Evolutionary conservation across 2,329 filamentous ascomycete genomes (phyloP).

Genomic region (Scedosporium dehoogii): DNA sequence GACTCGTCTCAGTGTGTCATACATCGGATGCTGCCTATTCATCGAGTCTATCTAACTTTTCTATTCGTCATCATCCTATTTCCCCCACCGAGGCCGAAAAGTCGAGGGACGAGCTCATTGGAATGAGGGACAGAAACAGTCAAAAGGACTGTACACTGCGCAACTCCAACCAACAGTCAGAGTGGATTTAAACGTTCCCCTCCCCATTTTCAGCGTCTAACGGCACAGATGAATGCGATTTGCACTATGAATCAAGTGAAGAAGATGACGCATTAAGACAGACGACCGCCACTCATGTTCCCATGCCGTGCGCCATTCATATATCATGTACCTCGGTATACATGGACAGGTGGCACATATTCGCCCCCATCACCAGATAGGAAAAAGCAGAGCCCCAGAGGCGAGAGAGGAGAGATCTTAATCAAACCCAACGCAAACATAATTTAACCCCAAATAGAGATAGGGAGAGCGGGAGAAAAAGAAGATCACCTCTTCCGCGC

Average conservation of each 20-base stretch:
- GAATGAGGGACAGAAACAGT: no score
- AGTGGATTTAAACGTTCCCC: background rate
- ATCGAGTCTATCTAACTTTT: no score
- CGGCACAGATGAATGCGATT: background rate
- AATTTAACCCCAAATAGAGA: background rate
- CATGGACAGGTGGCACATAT: background rate
- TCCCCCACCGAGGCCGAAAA: no score
- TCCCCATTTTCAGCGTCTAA: background rate
- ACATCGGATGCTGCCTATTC: background rate
- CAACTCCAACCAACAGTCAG: background rate
- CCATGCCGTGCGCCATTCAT: background rate
- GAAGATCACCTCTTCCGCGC: conserved; percentile 44
- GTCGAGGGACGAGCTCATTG: no score
- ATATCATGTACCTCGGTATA: background rate
- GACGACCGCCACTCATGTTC: background rate
- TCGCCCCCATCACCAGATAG: no score
- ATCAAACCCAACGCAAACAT: background rate
- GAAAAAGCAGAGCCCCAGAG: background rate
- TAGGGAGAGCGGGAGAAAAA: background rate
- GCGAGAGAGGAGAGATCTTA: no score
- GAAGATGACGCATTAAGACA: background rate
- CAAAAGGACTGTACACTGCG: no score
- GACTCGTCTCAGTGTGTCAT: background rate
- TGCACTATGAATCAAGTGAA: background rate
- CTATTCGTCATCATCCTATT: no score